Conservation (phyloP, 176 grass and related monocot species). For the Leersia perrieri region DNA sequence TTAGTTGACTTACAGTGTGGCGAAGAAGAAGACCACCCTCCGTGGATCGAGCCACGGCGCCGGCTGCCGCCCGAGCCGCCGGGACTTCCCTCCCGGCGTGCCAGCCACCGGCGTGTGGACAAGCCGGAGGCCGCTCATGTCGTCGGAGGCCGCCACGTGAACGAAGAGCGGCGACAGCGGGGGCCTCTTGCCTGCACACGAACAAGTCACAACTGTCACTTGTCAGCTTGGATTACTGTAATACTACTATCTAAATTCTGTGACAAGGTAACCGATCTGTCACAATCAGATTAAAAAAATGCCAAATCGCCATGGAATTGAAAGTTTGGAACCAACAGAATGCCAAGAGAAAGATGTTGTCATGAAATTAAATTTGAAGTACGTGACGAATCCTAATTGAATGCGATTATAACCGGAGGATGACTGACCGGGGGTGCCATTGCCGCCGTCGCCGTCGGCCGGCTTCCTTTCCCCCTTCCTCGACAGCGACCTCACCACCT, state of each 20-base stretch:
- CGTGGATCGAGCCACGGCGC: slow-evolving; percentile 79
- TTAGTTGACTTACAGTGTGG: slow-evolving; percentile 65
- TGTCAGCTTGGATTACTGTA: not conserved
- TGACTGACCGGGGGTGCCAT: slow-evolving; percentile 48
- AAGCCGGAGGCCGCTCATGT: slow-evolving; percentile 36
- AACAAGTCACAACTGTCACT: not conserved
- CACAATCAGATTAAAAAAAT: not conserved
- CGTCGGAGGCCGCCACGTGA: slow-evolving; percentile 54
- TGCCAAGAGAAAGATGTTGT: not conserved
- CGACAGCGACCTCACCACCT: slow-evolving; percentile 58
- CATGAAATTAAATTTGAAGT: not conserved
- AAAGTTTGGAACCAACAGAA: not conserved
- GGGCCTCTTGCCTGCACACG: slow-evolving; percentile 30
- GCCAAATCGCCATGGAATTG: not conserved
- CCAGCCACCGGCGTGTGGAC: slow-evolving; percentile 48
- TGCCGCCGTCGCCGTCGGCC: slow-evolving; percentile 48
- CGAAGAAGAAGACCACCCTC: slow-evolving; percentile 82
- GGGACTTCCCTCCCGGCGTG: slow-evolving; percentile 51
- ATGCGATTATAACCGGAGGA: not conserved
- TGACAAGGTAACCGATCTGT: not conserved
- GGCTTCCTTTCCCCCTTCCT: slow-evolving; percentile 67
- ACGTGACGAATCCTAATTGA: not conserved
- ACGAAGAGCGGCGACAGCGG: slow-evolving; percentile 41
- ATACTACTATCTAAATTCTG: not conserved
- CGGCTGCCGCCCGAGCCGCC: slow-evolving; percentile 50